phyloP scores from a whole-genome alignment of 1,284 basidiomycete genomes.

The Sporisorium exsertum region DNA sequence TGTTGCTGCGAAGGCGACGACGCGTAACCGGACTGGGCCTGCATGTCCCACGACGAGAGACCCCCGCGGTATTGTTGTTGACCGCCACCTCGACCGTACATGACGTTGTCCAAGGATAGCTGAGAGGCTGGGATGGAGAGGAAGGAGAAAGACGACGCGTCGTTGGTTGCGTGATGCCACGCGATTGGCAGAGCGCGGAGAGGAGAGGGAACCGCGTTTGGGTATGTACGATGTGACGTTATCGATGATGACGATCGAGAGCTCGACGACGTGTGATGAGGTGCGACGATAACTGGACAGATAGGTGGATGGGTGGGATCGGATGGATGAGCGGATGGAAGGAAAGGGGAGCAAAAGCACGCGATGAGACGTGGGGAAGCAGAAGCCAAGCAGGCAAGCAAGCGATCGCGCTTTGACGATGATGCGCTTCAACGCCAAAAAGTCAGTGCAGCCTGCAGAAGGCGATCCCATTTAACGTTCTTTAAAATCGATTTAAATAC shows the following conservation, averaged over 20 bases:
- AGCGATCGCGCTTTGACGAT: slow-evolving; percentile 4
- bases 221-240: slow-evolving; percentile 1
- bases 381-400: not conserved
- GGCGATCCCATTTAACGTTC: too few relatives aligned
- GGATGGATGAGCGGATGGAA: not conserved
- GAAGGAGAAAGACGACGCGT: slow-evolving; percentile 5
- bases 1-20: slow-evolving; percentile 42
- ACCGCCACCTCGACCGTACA: slow-evolving; percentile 45
- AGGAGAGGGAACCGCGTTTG: not conserved
- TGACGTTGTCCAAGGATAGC: slow-evolving; percentile 2
- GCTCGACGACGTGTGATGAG: slow-evolving; percentile 2
- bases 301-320: not conserved
- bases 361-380: slow-evolving; percentile 1
- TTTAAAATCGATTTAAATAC: too few relatives aligned
- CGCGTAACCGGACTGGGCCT: slow-evolving; percentile 33
- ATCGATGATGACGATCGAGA: not conserved
- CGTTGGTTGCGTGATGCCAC: slow-evolving; percentile 1
- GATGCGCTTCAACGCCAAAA: not conserved
- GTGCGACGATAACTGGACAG: not conserved
- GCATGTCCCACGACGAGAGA: slow-evolving; percentile 48
- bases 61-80: slow-evolving; percentile 46
- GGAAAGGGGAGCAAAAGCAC: not conserved
- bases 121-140: not conserved
- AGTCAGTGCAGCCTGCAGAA: too few relatives aligned
- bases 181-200: slow-evolving; percentile 9